Evolutionary conservation across 1,284 basidiomycete species (phyloP), one percentile per base, ranked within the genome.

Genomic region (Ustilago hordei): DNA sequence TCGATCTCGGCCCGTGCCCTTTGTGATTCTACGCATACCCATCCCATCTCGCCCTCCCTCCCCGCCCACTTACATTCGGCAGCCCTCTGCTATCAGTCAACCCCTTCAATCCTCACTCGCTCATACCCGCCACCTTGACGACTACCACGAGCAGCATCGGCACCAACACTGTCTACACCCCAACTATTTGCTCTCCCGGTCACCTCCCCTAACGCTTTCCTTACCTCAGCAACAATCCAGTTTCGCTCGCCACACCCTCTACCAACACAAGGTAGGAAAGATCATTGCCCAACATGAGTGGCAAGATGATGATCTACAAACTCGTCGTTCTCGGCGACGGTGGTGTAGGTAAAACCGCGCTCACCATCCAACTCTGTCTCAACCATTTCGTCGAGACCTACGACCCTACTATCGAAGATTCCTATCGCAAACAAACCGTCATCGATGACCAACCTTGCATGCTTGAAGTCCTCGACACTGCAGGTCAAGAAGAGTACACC

Each of bases 281-380:
- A 45, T 13, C 8, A 8, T 47, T 19, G 72, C 60, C 57, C 64
- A 74, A 17, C 59, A 78, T 78, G 75, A 78, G 71, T 48, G 75
- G 71, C 43, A 78, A 78, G 53, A 78, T 78, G 75, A 79, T 79
- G 78, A 79, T 79, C 45, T 95, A 93, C 92, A 91, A 93, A 89
- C 91, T 98, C 83, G 95, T 95, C 78, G 94, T 98, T 79, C 90
- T 98, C 64, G 95, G 95, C 79, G 95, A 98, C 88, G 95, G 95
- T 88, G 95, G 95, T 88, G 95, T 98, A 39, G 95, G 95, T 78
- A 98, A 98, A 90, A 98, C 95, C 65, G 95, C 95, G 28, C 88
- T 98, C 84, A 95, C 95, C 77, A 95, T 98, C 57, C 81, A 84
- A 62, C 82, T 85, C n/a, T 85, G 83, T 71, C 75, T 81, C 60